Percentiles rank a stretch among this genome's conserved stretches.
These are phyloP conservation scores for Ligustrum vulgare DNA, from an alignment of 257 asterid species.

Conservation along the genomic window DNA sequence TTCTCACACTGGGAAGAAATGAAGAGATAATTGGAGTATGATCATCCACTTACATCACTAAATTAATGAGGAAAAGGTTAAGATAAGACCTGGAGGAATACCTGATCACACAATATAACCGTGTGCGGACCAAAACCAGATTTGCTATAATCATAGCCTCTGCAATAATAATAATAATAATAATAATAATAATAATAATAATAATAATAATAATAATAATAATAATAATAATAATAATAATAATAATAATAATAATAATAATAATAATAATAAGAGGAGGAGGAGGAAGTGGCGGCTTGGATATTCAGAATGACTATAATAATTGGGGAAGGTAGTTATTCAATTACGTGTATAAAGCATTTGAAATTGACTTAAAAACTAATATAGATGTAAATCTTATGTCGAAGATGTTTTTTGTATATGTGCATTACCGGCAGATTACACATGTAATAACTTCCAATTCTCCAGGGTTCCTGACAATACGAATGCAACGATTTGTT, in stretches of 20 bases:
- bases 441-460: slow-evolving; percentile 92
- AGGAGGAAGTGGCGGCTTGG: too few relatives aligned
- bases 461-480: slow-evolving; percentile 79
- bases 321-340: slow-evolving; percentile 5
- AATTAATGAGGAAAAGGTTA: slow-evolving; percentile 10
- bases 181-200: too few relatives aligned
- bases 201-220: not conserved
- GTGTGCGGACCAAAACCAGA: slow-evolving; percentile 99
- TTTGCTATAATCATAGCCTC: slow-evolving; percentile 94
- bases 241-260: too few relatives aligned
- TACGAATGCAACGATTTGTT: slow-evolving; percentile 82
- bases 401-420: not conserved
- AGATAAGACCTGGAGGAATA: slow-evolving; percentile 35
- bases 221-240: not conserved
- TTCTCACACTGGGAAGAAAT: slow-evolving; percentile 77
- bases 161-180: slow-evolving; percentile 27
- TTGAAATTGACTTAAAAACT: not conserved
- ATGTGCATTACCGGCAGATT: slow-evolving; percentile 74
- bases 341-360: not conserved
- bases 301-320: slow-evolving; percentile 10
- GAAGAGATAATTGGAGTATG: slow-evolving; percentile 22
- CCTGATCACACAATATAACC: slow-evolving; percentile 97
- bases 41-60: slow-evolving; percentile 15
- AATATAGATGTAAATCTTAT: not conserved
- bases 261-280: not conserved